These are phyloP conservation scores for Sextonia rubra DNA, from an alignment of 164 flowering plant species.

Conservation along the genomic window DNA sequence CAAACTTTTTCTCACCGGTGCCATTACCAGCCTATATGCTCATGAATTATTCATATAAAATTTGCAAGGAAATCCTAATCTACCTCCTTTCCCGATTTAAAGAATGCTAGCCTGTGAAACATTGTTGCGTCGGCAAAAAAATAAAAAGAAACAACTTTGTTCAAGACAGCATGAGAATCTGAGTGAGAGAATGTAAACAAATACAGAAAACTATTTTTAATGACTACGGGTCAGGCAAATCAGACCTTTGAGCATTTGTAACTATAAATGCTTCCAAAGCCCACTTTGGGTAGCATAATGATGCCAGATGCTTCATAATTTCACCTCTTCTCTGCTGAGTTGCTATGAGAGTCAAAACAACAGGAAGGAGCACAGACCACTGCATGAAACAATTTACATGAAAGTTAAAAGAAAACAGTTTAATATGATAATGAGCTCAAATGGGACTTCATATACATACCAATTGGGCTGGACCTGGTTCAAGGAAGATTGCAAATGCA, in stretches of 20 bases:
- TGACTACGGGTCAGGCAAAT: neutral
- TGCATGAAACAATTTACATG: slow-evolving; percentile 25
- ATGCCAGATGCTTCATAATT: slow-evolving; percentile 29
- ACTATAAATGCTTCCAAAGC: slow-evolving; percentile 89
- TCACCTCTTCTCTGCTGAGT: slow-evolving; percentile 33
- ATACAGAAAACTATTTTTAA: neutral
- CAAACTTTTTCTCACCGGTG: no score
- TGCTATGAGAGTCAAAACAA: slow-evolving; percentile 84
- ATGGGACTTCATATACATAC: slow-evolving; percentile 30
- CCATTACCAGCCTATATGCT: no score
- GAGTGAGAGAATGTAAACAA: neutral
- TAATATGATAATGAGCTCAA: neutral
- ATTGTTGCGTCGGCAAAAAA: no score
- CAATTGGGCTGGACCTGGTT: slow-evolving; percentile 87
- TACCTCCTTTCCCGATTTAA: neutral
- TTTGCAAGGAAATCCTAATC: neutral
- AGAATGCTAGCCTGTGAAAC: no score
- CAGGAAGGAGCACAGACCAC: slow-evolving; percentile 97
- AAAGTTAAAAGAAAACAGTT: neutral
- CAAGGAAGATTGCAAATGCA: slow-evolving; percentile 65
- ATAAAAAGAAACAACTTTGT: no score
- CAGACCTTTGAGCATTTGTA: slow-evolving; percentile 83
- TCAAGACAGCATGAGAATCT: neutral
- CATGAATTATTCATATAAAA: neutral
- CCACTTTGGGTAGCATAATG: slow-evolving; percentile 81